Conservation (phyloP, 2,329 filamentous ascomycete species). For the Claviceps purpurea region DNA sequence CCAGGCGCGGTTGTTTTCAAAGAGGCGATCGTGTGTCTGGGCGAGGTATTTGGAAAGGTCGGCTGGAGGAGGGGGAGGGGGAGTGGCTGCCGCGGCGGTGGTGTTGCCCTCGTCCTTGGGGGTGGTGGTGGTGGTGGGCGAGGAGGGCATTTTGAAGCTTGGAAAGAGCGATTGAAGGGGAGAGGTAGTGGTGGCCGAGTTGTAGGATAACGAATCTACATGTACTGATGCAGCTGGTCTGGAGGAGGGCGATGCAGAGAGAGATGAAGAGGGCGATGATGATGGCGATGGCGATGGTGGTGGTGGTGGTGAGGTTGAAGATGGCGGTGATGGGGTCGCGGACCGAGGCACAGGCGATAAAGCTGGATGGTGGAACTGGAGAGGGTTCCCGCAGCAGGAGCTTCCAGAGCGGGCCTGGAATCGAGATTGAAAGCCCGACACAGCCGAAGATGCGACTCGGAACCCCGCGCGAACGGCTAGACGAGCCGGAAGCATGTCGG, state of each 20-base stretch:
- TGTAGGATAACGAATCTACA: not conserved
- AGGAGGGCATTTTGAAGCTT: constrained; percentile 3
- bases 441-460: not conserved
- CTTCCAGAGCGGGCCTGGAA: not conserved
- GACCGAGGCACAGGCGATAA: not conserved
- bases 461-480: not conserved
- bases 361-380: not conserved
- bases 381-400: constrained; percentile 3
- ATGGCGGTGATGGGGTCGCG: not conserved
- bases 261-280: not conserved
- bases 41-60: constrained; percentile 33
- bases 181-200: not conserved
- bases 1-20: constrained; percentile 56
- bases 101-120: not conserved
- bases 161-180: not conserved
- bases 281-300: not conserved
- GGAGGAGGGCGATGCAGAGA: not conserved
- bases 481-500: constrained; percentile 1
- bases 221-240: not conserved
- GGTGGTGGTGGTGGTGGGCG: not conserved
- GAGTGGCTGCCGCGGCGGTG: no score
- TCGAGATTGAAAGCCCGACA: not conserved
- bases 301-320: not conserved
- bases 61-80: not conserved
- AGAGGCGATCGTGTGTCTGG: constrained; percentile 52